phyloP scores from a whole-genome alignment of 495 filamentous ascomycete genomes.

The Lichenothelia convexa region DNA sequence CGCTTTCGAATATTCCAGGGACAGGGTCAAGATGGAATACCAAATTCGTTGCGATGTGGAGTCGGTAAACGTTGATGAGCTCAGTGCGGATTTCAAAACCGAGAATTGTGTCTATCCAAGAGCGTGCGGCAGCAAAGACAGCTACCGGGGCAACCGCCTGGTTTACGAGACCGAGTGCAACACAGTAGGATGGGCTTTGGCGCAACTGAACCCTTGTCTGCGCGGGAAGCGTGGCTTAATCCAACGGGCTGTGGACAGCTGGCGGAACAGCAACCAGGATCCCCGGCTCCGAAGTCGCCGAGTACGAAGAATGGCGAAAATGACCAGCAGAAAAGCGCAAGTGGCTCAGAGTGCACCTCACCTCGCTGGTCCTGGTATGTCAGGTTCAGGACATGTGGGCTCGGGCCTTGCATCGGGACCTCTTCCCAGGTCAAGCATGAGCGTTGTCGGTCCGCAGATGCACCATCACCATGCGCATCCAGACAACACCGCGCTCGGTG shows the following conservation, averaged over 20 bases:
- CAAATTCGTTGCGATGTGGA: conserved; percentile 97
- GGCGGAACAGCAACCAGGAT: conserved; percentile 97
- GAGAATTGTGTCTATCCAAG: conserved; percentile 97
- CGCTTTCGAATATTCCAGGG: conserved; percentile 92
- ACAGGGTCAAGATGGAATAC: conserved; percentile 98
- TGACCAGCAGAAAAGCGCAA: conserved; percentile 57
- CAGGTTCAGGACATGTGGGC: conserved; percentile 22
- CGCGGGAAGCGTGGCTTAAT: conserved; percentile 89
- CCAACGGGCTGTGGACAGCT: conserved; percentile 92
- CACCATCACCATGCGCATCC: conserved; percentile 70
- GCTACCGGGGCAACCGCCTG: conserved; percentile 85
- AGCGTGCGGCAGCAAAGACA: conserved; percentile 85
- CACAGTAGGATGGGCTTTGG: conserved; percentile 90
- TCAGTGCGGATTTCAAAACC: conserved; percentile 77
- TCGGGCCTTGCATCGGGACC: background rate
- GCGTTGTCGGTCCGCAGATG: conserved; percentile 46
- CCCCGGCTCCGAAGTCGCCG: conserved; percentile 73
- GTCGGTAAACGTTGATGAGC: conserved; percentile 76
- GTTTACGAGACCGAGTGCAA: conserved; percentile 98
- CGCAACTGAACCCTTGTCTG: conserved; percentile 76
- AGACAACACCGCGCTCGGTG: conserved; percentile 46
- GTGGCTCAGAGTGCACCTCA: conserved; percentile 28
- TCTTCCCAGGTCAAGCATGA: conserved; percentile 18
- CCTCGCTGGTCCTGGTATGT: conserved; percentile 31
- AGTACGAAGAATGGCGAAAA: conserved; percentile 88